Base-by-base conservation (phyloP, 495 filamentous ascomycete species). In the Cairneyella variabilis region DNA sequence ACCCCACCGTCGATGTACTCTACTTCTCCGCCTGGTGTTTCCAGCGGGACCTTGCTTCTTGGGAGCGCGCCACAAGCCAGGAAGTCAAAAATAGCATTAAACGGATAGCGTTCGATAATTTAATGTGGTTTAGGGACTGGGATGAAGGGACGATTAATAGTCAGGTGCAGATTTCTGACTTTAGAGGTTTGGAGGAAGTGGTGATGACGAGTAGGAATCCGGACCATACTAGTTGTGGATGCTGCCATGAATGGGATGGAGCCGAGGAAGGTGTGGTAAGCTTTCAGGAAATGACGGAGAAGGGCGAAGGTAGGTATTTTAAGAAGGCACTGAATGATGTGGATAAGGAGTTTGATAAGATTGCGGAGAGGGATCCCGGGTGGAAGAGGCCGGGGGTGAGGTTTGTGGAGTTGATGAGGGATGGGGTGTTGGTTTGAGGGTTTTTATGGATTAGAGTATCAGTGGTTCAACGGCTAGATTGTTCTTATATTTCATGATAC, bases 21-120 rank as follows among this genome's bases (percentile, higher is more conserved):
- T 58, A 41, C 28, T 52, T 58, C 22, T 49, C 55, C 10, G 22
- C 42, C 10, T 53, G 49, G 48, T 52, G 25, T 21, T 51, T 52
- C 20, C 25, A 52, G 20, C 12, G 25, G 27, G n/a, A 30, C 30
- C 40, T 47, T 17, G 22, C 21, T 16, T 14, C 17, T 12, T 53
- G 47, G 17, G 32, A 52, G 28, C n/a, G 8, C 26, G 40, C 23
- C 11, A n/a, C 42, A 3, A 9, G 37, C 10, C 9, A 8, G 0
- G 42, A 40, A 11, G 27, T 14, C 0, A 47, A 48, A 30, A 37
- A 18, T 2, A 48, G 3, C 1, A 58, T 58, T 25, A 8, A 28
- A 2, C 3, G 25, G 2, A 14, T 58, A 8, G 48, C 48, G 11
- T 26, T 52, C 12, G 55, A 58, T 8, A 48, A 20, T 28, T 18